A percentile compares a stretch with the other conserved stretches of the same genome.
Evolutionary conservation across 495 filamentous ascomycete genomes (phyloP).

Genomic region (Arthonia radiata): DNA sequence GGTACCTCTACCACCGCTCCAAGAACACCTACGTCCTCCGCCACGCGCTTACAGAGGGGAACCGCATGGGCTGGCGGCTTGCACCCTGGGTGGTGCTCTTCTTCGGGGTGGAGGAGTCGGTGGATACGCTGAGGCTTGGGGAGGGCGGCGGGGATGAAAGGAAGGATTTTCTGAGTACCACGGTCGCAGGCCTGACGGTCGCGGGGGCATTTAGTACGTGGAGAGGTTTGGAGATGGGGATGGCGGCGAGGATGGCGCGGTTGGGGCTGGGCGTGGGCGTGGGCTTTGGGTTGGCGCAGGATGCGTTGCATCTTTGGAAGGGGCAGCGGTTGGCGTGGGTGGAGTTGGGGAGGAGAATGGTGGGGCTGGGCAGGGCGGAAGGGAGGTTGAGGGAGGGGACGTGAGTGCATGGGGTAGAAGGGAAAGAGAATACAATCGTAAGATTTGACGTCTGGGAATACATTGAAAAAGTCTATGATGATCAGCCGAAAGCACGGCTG

Average conservation of each 20-base stretch:
- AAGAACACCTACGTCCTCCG: slow-evolving; percentile 72
- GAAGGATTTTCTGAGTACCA: slow-evolving; percentile 48
- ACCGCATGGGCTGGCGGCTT: slow-evolving; percentile 49
- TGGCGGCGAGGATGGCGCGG: slow-evolving; percentile 64
- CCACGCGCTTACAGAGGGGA: slow-evolving; percentile 50
- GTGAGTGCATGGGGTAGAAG: too few species aligned
- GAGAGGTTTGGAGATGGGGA: slow-evolving; percentile 64
- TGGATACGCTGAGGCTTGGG: slow-evolving; percentile 30
- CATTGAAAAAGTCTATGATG: too few species aligned
- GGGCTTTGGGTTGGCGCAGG: slow-evolving; percentile 58
- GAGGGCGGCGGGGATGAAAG: slow-evolving; percentile 22
- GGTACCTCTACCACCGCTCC: slow-evolving; percentile 94
- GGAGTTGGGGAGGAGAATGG: too few species aligned
- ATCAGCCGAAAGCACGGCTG: too few species aligned
- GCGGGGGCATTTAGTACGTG: slow-evolving; percentile 70
- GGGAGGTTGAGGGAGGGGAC: too few species aligned
- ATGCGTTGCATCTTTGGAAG: slow-evolving; percentile 32
- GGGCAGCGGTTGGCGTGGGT: slow-evolving; percentile 50
- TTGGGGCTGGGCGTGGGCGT: slow-evolving; percentile 55
- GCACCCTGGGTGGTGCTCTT: slow-evolving; percentile 39
- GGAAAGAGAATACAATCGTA: too few species aligned
- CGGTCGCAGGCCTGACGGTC: slow-evolving; percentile 54
- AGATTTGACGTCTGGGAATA: too few species aligned
- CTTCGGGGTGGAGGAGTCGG: slow-evolving; percentile 56
- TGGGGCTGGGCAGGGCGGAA: too few species aligned